These are phyloP conservation scores for Sporothrix mexicana DNA, from an alignment of 2,329 filamentous ascomycete species.

Conservation along the genomic window DNA sequence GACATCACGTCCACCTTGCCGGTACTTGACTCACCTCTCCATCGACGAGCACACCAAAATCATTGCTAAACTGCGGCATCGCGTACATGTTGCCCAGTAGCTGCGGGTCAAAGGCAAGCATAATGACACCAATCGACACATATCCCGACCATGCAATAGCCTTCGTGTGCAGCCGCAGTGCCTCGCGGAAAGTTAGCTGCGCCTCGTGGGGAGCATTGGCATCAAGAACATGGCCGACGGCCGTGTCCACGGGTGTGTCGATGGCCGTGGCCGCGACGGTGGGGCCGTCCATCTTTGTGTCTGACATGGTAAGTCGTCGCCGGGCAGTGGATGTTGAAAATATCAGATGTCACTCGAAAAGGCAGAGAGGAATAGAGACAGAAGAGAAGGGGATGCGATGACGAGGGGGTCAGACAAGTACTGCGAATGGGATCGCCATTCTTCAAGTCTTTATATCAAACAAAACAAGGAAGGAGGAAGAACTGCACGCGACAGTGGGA, in stretches of 20 bases:
- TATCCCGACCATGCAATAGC: slow-evolving; percentile 31
- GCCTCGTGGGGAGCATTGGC: slow-evolving; percentile 1
- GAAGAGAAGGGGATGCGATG: too few species aligned
- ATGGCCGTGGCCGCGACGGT: not conserved
- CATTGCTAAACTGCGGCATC: slow-evolving; percentile 18
- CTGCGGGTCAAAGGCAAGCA: slow-evolving; percentile 32
- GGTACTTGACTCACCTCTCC: not conserved
- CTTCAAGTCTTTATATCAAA: too few species aligned
- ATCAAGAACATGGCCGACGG: not conserved
- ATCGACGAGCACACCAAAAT: slow-evolving; percentile 26
- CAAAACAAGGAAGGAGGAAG: too few species aligned
- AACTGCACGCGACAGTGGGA: too few species aligned
- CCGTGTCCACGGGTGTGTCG: too few species aligned
- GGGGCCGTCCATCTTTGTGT: not conserved
- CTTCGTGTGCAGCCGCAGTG: slow-evolving; percentile 9
- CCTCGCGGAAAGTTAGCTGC: slow-evolving; percentile 17
- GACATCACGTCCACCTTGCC: not conserved
- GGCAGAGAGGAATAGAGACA: too few species aligned
- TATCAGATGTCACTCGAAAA: too few species aligned
- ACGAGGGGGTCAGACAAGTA: too few species aligned
- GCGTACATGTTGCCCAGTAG: slow-evolving; percentile 30
- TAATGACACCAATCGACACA: slow-evolving; percentile 32
- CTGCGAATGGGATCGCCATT: too few species aligned
- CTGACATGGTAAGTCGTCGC: too few species aligned
- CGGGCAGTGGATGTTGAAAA: too few species aligned